These are phyloP conservation scores for Nigrograna mackinnonii DNA, from an alignment of 2,329 filamentous ascomycete genomes.

Conservation along the genomic window DNA sequence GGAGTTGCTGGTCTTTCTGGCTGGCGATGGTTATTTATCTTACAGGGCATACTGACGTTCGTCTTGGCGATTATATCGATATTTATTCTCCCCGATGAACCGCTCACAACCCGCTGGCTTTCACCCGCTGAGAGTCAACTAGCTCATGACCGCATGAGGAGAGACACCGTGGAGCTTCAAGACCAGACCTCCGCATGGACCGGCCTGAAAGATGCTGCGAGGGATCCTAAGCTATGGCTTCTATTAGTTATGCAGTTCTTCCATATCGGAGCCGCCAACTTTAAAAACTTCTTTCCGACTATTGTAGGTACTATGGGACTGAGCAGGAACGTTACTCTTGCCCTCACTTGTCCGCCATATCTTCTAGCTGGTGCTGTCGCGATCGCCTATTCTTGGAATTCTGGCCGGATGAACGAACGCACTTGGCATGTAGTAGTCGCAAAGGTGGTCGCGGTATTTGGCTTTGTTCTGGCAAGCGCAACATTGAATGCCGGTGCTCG, in stretches of 20 bases:
- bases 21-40: slow-evolving; percentile 15
- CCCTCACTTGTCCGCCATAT: slow-evolving; percentile 47
- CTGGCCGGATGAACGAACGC: slow-evolving; percentile 48
- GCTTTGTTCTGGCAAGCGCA: slow-evolving; percentile 28
- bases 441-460: slow-evolving; percentile 38
- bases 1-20: slow-evolving; percentile 16
- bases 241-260: slow-evolving; percentile 59
- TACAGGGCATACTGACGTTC: not conserved
- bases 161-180: slow-evolving; percentile 51
- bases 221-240: slow-evolving; percentile 55
- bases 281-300: slow-evolving; percentile 28
- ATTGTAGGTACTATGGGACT: slow-evolving; percentile 20
- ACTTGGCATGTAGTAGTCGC: slow-evolving; percentile 51
- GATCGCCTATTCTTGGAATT: slow-evolving; percentile 50
- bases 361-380: slow-evolving; percentile 44
- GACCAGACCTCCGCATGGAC: slow-evolving; percentile 45
- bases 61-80: not conserved
- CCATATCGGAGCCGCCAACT: slow-evolving; percentile 55
- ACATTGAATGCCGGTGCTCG: slow-evolving; percentile 3
- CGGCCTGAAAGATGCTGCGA: slow-evolving; percentile 52
- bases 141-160: slow-evolving; percentile 23
- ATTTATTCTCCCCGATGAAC: slow-evolving; percentile 5
- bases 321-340: slow-evolving; percentile 19
- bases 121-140: slow-evolving; percentile 43
- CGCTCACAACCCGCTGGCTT: slow-evolving; percentile 44